phyloP scores from a whole-genome alignment of 2,329 filamentous ascomycete species.

The Pseudogymnoascus sp. region DNA sequence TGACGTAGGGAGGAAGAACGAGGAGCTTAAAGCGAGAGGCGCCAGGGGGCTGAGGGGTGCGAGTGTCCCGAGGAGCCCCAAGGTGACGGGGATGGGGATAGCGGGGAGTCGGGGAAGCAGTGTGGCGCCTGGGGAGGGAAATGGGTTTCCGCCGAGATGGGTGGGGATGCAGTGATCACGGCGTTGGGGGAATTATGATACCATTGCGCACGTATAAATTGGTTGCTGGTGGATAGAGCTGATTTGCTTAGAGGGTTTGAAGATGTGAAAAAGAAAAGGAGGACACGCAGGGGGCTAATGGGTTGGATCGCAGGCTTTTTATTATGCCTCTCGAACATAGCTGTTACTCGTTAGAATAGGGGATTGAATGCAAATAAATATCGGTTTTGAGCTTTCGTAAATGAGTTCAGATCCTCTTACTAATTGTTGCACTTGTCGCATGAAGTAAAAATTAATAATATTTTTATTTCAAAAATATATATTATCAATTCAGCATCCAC shows the following conservation, averaged over 20 bases:
- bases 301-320: background rate
- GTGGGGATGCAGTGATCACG: background rate
- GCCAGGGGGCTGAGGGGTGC: conserved; percentile 27
- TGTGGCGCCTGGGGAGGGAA: conserved; percentile 10
- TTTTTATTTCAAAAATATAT: background rate
- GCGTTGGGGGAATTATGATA: conserved; percentile 4
- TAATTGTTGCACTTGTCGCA: background rate
- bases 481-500: background rate
- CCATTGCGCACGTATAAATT: background rate
- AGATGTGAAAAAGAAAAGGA: background rate
- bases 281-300: background rate
- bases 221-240: background rate
- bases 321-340: background rate
- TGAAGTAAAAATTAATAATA: background rate
- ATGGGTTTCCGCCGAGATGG: background rate
- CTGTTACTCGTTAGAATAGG: background rate
- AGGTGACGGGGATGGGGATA: conserved; percentile 19
- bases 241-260: background rate
- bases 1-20: conserved; percentile 33
- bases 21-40: conserved; percentile 34
- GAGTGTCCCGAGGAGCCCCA: conserved; percentile 25
- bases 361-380: background rate
- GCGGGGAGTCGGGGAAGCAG: conserved; percentile 22
- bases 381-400: background rate
- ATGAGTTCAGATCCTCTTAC: background rate